Evolutionary conservation across 2,329 filamentous ascomycete genomes (phyloP).

Genomic region (Cytospora piceae): DNA sequence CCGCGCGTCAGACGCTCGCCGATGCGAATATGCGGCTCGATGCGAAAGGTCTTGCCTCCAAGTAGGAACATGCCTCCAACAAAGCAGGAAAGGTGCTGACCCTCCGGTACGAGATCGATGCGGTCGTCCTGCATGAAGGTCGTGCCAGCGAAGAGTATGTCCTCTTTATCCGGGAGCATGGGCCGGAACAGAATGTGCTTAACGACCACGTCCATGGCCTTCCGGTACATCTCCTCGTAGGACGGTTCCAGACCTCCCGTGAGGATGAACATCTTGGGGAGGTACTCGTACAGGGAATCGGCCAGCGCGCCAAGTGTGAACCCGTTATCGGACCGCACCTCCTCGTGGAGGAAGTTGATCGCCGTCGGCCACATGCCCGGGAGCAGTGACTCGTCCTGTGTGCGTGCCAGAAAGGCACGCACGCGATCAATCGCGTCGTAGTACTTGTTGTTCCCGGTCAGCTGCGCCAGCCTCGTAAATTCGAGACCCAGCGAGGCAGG

Average conservation of each 20-base stretch:
- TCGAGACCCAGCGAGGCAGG: slow-evolving; percentile 69
- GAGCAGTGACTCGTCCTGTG: slow-evolving; percentile 70
- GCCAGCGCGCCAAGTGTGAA: slow-evolving; percentile 59
- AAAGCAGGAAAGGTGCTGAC: slow-evolving; percentile 52
- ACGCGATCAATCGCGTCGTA: slow-evolving; percentile 68
- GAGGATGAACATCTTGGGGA: slow-evolving; percentile 66
- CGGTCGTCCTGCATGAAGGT: slow-evolving; percentile 35
- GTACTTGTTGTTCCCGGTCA: slow-evolving; percentile 70
- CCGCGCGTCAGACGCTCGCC: slow-evolving; percentile 55
- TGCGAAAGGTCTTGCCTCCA: slow-evolving; percentile 49
- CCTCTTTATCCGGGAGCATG: slow-evolving; percentile 61
- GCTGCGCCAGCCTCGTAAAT: slow-evolving; percentile 70
- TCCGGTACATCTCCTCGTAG: slow-evolving; percentile 68
- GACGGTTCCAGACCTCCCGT: slow-evolving; percentile 64
- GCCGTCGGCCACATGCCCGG: slow-evolving; percentile 76
- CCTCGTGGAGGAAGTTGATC: slow-evolving; percentile 61
- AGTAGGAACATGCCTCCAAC: slow-evolving; percentile 54
- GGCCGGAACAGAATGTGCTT: slow-evolving; percentile 71
- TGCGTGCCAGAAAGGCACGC: slow-evolving; percentile 68
- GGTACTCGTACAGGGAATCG: slow-evolving; percentile 63
- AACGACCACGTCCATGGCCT: slow-evolving; percentile 61
- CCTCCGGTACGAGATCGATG: slow-evolving; percentile 39
- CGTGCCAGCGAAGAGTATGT: slow-evolving; percentile 65
- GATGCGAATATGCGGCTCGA: slow-evolving; percentile 49
- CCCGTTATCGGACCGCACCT: slow-evolving; percentile 41